A percentile compares a stretch with the other conserved stretches of the same genome.
Evolutionary conservation across 2,329 filamentous ascomycete species (phyloP).

Genomic region (Trichoderma polysporum): DNA sequence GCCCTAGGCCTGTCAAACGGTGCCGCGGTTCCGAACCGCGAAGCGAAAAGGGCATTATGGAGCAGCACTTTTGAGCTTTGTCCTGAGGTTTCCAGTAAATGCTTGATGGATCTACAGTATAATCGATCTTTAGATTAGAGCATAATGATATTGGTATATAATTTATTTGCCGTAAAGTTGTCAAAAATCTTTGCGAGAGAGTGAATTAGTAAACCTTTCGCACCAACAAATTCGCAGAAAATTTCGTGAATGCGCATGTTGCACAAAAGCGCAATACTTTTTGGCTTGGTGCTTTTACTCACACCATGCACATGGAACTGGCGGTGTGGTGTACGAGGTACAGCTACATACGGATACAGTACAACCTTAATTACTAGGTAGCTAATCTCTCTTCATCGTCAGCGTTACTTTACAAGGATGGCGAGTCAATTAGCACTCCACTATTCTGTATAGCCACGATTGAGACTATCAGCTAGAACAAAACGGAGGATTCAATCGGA

Average conservation of each 20-base stretch:
- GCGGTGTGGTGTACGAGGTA: background rate
- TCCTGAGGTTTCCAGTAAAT: background rate
- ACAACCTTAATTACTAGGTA: background rate
- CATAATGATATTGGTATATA: background rate
- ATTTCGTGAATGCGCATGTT: background rate
- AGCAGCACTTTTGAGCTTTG: background rate
- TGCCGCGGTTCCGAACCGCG: background rate
- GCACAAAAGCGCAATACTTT: background rate
- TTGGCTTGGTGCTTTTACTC: background rate
- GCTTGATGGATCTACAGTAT: background rate
- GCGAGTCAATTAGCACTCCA: background rate
- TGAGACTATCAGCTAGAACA: background rate
- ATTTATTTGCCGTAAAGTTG: background rate
- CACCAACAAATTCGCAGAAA: background rate
- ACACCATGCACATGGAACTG: too few species aligned
- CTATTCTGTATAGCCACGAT: background rate
- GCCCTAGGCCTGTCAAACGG: background rate
- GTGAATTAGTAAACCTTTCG: background rate
- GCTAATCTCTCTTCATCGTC: background rate
- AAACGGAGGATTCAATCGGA: background rate
- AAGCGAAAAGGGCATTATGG: background rate
- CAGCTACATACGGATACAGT: too few species aligned
- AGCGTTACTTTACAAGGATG: background rate
- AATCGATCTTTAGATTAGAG: too few species aligned
- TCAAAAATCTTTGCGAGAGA: background rate